Conservation (phyloP, 768 basidiomycete genomes). For the Leccinum pellstonianum region DNA sequence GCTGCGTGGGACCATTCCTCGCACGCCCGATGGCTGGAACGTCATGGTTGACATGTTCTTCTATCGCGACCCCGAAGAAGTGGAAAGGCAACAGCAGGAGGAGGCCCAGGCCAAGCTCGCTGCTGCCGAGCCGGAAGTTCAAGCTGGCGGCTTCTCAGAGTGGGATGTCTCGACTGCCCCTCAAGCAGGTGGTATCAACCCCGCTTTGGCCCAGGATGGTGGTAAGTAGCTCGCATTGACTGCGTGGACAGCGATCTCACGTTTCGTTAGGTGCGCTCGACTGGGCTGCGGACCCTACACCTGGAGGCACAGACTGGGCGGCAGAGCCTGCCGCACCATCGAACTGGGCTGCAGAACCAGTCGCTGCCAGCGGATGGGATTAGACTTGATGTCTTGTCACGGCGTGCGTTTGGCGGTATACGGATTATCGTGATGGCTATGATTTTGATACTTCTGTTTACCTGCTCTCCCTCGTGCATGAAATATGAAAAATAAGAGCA, state of each 20-base stretch:
- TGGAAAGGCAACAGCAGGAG: slow-evolving; percentile 96
- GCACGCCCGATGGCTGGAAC: slow-evolving; percentile 91
- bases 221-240: slow-evolving; percentile 29
- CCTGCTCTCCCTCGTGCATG: slow-evolving; percentile 16
- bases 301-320: slow-evolving; percentile 74
- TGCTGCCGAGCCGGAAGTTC: slow-evolving; percentile 57
- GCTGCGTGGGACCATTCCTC: slow-evolving; percentile 89
- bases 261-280: slow-evolving; percentile 62
- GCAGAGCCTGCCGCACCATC: slow-evolving; percentile 58
- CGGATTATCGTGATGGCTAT: slow-evolving; percentile 21
- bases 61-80: slow-evolving; percentile 99
- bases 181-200: slow-evolving; percentile 72
- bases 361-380: slow-evolving; percentile 31
- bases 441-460: slow-evolving; percentile 16
- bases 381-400: slow-evolving; percentile 8
- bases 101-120: slow-evolving; percentile 81
- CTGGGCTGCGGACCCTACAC: slow-evolving; percentile 72
- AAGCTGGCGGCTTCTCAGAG: slow-evolving; percentile 51
- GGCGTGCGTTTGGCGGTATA: slow-evolving; percentile 9
- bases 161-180: slow-evolving; percentile 77
- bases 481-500: slow-evolving; percentile 19
- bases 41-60: slow-evolving; percentile 99
- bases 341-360: slow-evolving; percentile 37
- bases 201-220: slow-evolving; percentile 65
- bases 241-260: slow-evolving; percentile 1